phyloP scores from a whole-genome alignment of 108 stramenopile genomes.

The Epithemia pelagica region DNA sequence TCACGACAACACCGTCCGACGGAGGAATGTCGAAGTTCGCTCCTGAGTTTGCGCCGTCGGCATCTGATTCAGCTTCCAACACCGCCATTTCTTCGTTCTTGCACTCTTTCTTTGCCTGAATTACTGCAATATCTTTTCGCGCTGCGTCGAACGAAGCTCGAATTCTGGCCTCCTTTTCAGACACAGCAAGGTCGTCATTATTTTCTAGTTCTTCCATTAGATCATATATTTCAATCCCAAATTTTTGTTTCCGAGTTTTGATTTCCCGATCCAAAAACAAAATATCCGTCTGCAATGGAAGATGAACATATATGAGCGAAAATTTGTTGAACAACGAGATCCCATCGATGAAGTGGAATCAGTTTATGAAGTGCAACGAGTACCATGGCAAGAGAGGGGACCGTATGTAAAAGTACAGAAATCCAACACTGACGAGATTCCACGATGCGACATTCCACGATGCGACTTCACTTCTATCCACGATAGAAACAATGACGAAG shows the following conservation, averaged over 20 bases:
- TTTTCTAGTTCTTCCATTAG: slow-evolving; percentile 56
- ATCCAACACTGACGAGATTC: background rate
- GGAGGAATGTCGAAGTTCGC: slow-evolving; percentile 41
- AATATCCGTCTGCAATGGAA: slow-evolving; percentile 58
- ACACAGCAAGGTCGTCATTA: slow-evolving; percentile 24
- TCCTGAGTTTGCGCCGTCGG: slow-evolving; percentile 2
- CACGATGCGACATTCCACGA: no score
- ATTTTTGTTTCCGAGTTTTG: slow-evolving; percentile 73
- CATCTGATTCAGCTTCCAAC: slow-evolving; percentile 25
- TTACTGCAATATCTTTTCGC: slow-evolving; percentile 63
- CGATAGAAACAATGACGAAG: background rate
- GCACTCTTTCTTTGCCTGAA: slow-evolving; percentile 62
- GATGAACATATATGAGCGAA: background rate
- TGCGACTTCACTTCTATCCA: background rate
- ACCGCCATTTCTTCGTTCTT: slow-evolving; percentile 59
- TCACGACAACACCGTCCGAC: slow-evolving; percentile 48
- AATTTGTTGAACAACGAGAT: background rate
- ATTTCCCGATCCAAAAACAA: slow-evolving; percentile 85
- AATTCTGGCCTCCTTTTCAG: slow-evolving; percentile 58
- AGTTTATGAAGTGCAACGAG: background rate
- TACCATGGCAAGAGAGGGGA: background rate
- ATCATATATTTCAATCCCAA: slow-evolving; percentile 80
- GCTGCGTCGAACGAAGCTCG: slow-evolving; percentile 50
- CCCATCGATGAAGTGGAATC: background rate
- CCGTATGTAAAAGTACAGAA: background rate